Evolutionary conservation across 441 rosid species (phyloP).

Genomic region (Pelargonium cotyledonis): DNA sequence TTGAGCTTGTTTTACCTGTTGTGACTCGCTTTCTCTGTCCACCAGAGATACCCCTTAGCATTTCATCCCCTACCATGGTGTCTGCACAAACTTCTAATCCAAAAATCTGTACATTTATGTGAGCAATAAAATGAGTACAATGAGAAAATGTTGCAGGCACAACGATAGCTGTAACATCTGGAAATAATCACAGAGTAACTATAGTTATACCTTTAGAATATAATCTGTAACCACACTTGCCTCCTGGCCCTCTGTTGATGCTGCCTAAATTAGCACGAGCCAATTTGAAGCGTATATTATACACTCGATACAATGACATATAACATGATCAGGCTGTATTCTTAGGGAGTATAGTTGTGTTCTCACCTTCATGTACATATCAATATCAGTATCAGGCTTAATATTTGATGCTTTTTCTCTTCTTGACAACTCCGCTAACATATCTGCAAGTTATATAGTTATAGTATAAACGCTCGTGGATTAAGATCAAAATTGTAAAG

Average conservation of each 20-base stretch:
- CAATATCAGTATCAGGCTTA: conserved; percentile 55
- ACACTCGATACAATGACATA: neutral
- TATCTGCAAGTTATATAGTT: conserved; percentile 25
- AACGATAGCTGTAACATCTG: neutral
- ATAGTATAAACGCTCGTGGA: neutral
- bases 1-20: conserved; percentile 42
- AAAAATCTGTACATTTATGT: conserved; percentile 38
- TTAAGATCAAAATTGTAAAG: too few relatives aligned
- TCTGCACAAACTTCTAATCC: conserved; percentile 84
- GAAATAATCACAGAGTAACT: neutral
- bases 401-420: conserved; percentile 46
- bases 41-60: conserved; percentile 85
- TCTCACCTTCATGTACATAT: conserved; percentile 55
- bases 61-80: conserved; percentile 70
- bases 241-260: conserved; percentile 53
- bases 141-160: neutral
- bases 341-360: neutral
- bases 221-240: conserved; percentile 62
- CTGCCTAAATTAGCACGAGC: conserved; percentile 34
- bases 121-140: neutral
- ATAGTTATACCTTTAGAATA: conserved; percentile 44
- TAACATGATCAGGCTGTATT: too few relatives aligned
- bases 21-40: conserved; percentile 89
- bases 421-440: conserved; percentile 43
- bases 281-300: neutral